A percentile compares a stretch with the other conserved stretches of the same genome.
phyloP scores from a whole-genome alignment of 169 alveolate genomes.

The Amoebophrya sp. region DNA sequence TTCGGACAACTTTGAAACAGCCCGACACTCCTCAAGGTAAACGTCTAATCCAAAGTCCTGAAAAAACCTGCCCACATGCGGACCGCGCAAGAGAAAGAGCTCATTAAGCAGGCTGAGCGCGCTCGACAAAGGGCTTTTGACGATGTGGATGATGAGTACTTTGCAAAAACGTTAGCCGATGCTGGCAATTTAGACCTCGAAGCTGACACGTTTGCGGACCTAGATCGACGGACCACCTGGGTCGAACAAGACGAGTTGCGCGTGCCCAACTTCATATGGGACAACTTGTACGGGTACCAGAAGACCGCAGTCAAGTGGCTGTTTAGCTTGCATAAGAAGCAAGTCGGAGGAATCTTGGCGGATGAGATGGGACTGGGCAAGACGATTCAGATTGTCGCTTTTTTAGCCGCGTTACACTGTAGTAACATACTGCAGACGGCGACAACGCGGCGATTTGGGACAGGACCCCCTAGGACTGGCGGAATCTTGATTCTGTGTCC shows the following conservation, averaged over 20 bases:
- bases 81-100: not conserved
- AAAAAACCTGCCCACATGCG: not conserved
- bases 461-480: constrained; percentile 32
- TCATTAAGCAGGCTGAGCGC: not conserved
- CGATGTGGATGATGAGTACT: not conserved
- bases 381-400: constrained; percentile 76
- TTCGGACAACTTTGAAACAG: no score
- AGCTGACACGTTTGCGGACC: not conserved
- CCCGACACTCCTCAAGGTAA: no score
- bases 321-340: constrained; percentile 39
- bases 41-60: no score
- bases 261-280: constrained; percentile 11
- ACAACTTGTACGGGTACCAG: constrained; percentile 29
- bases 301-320: constrained; percentile 43
- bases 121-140: not conserved
- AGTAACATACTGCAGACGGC: constrained; percentile 42
- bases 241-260: not conserved
- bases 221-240: not conserved
- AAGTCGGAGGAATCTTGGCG: constrained; percentile 76
- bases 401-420: constrained; percentile 56
- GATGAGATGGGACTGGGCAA: constrained; percentile 90
- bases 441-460: constrained; percentile 27
- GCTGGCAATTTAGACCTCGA: not conserved
- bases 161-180: not conserved
- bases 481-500: constrained; percentile 51